Conservation (phyloP, 2,329 filamentous ascomycete genomes). For the Fusarium piperis region DNA sequence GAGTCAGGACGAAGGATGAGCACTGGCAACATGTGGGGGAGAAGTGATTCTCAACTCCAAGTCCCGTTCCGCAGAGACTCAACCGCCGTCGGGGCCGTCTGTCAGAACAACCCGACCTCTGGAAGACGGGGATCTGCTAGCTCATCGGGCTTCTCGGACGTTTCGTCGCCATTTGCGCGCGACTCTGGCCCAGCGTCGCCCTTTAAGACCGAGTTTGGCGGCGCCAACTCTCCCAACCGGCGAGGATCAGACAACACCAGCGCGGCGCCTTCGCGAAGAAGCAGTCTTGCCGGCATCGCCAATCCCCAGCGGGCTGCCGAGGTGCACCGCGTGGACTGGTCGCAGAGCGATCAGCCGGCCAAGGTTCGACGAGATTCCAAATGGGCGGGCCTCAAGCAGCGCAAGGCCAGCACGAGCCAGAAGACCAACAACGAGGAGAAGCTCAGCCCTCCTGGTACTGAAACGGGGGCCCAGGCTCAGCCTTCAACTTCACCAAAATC, state of each 20-base stretch:
- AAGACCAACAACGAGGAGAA: slow-evolving; percentile 36
- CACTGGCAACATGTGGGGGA: slow-evolving; percentile 48
- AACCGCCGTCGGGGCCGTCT: slow-evolving; percentile 8
- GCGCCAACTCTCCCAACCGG: slow-evolving; percentile 18
- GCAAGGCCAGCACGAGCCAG: slow-evolving; percentile 49
- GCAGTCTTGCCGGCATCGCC: slow-evolving; percentile 23
- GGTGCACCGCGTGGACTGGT: slow-evolving; percentile 65
- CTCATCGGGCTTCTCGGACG: slow-evolving; percentile 32
- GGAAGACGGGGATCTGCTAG: slow-evolving; percentile 26
- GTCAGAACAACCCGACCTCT: slow-evolving; percentile 2
- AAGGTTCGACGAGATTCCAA: slow-evolving; percentile 56
- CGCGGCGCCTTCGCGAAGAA: slow-evolving; percentile 22
- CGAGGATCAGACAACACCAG: slow-evolving; percentile 30
- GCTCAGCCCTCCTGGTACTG: background rate
- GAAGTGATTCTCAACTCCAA: slow-evolving; percentile 9
- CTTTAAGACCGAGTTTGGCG: slow-evolving; percentile 30
- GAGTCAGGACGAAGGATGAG: slow-evolving; percentile 49
- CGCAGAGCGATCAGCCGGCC: slow-evolving; percentile 62
- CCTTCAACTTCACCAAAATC: slow-evolving; percentile 44
- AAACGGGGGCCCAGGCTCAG: background rate
- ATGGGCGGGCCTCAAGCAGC: slow-evolving; percentile 57
- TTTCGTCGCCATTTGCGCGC: slow-evolving; percentile 23
- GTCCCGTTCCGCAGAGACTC: slow-evolving; percentile 23
- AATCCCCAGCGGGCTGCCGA: slow-evolving; percentile 37
- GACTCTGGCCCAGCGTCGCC: slow-evolving; percentile 29